Evolutionary conservation across 306 rosid species (phyloP), one percentile per base, ranked within the genome.

Genomic region (Albizia julibrissin): DNA sequence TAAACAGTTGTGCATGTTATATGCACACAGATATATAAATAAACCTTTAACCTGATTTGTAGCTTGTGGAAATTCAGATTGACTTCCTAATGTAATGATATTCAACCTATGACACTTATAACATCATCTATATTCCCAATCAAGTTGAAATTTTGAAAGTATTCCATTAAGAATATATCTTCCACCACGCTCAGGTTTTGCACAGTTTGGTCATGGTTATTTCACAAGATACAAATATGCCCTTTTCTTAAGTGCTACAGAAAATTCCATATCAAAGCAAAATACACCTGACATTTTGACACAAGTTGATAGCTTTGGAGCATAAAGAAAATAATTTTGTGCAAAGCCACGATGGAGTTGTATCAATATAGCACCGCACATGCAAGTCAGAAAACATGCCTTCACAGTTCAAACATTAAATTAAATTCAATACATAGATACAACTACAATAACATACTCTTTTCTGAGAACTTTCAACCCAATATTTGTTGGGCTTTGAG

Each of bases 391-490:
- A 33, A 47, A 66, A 27, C 85, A 78, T 19, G 68, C 69, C 29
- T 81, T 81, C 14, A 74, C 47, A 70, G 37, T 70, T 42, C 18
- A 22, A 5, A 64, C 4, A 71, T 69, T 42, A 56, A 56, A 56
- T 56, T 56, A n/a, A 56, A 56, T 56, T 21, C 8, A 47, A 86
- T 39, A 14, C 47, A 73, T 40, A 49, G 5, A 33, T 61, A 37
- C 2, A 40, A 22, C 84, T 40, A 44, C 19, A 86, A 50, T 49
- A 72, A 87, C 95, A 82, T 78, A 95, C 99, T 91, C 98, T 88
- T 85, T 95, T 95, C 75, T 92, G 94, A 21, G 98, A 93, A 81
- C 90, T 86, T 85, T 93, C 97, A 65, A 95, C 94, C 99, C 99
- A 93, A 82, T 92, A 95, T 84, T 93, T 93, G 74, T 92, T 93